Evolutionary conservation across 2,329 filamentous ascomycete species (phyloP), one percentile per base, ranked within the genome.

Genomic region (Pestalotiopsis sp.): DNA sequence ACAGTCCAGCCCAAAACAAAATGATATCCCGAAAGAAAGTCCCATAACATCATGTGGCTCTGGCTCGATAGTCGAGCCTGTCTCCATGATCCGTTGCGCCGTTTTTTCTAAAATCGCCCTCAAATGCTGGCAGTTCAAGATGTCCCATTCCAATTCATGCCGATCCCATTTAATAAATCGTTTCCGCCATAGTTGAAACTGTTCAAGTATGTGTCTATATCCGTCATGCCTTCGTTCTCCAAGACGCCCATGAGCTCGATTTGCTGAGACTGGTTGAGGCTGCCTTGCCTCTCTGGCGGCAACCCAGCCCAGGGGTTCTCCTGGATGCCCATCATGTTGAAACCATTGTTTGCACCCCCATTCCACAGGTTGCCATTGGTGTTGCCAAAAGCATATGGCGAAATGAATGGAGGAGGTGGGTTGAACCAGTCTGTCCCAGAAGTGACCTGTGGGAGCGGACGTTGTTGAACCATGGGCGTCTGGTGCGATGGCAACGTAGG

Each of bases 161-260:
- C 41, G 12, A 23, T 49, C 12, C 20, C 36, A 41, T 41, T 36
- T 14, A 45, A 25, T 27, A 25, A 23, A 52, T 39, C 56, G 52
- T 60, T 23, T 13, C 52, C 66, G 12, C 57, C 57, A 23, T 39
- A 74, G 58, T 70, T 77, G 68, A 80, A 76, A 14, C 78, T 79
- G 65, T 80, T 88, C 73, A 91, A 79, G 68, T 89, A 88, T 14
- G 84, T 84, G 71, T 91, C 86, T 73, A 91, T 90, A 64, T 91
- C 89, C 31, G 82, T 83, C 76, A 90, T 81, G 0, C 89, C 90
- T 72, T 91, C 88, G 73, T 84, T 92, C 78, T 96, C 92, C 41
- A 97, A 85, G 63, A 90, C 90, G 67, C 91, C 89, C 92, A 97
- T 94, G 49, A 97, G 83, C 82, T 97, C 93, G 71, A 91, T 82